Base-by-base conservation (phyloP, 176 grass and related monocot genomes). In the Phoenix roebelenii region DNA sequence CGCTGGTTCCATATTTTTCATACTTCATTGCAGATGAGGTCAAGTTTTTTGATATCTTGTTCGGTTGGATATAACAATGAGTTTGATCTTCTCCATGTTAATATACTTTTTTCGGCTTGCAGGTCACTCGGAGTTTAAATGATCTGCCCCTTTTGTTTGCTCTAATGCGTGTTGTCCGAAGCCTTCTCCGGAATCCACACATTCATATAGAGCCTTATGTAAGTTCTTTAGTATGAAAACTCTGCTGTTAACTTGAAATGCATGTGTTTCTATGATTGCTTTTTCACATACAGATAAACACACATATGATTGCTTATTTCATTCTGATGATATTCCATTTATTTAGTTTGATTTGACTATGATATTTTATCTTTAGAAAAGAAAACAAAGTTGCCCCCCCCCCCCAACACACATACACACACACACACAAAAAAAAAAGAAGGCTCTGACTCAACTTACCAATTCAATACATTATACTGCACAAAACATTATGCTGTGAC, bases 161-260 rank as follows among this genome's bases (percentile, higher is more conserved):
- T 64, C 70, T 91, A 17, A 91, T 91, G 93, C 87, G 78, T 50
- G 76, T 97, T 25, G 78, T 91, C 25, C 77, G 71, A 75, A 97
- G 93, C 67, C 84, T 97, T 77, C 78, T 97, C 60, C 81, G 57
- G 54, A 97, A 97, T 76, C 93, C 87, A 44, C 93, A 97, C 26
- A 82, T 91, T 80, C 93, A 91, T 69, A 80, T 97, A 55, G 93
- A 97, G 72, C 93, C 93, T 76, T 91, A 97, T 88, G 93, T 91
- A 83, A 88, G 84, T 83, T 59, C 16, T 58, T 77, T 2, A 23
- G 22, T 29, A 2, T 44, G 35, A 44, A 44, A 44, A 10, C 35
- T 44, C 2, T 44, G 35, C 35, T 44, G 10, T 44, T 44, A 44
- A 44, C 35, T 44, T 44, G 14, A 44, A 12, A 44, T 39, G 32